Conservation (phyloP, 1,284 basidiomycete species). For the Exobasidium rhododendri region DNA sequence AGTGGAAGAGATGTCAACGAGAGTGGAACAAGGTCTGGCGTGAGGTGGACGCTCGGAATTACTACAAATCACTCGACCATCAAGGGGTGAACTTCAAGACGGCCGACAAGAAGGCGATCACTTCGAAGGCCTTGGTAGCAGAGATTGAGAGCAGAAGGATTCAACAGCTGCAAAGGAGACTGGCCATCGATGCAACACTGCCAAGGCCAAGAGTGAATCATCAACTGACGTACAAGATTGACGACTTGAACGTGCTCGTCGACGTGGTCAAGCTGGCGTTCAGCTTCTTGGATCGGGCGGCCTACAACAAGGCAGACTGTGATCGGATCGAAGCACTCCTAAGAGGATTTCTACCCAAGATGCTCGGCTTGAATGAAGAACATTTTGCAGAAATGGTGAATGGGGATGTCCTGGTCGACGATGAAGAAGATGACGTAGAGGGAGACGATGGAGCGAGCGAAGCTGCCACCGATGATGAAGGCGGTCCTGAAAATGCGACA, state of each 20-base stretch:
- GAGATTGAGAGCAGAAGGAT: conserved; percentile 80
- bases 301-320: conserved; percentile 74
- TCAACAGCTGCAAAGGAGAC: conserved; percentile 63
- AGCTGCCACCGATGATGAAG: conserved; percentile 61
- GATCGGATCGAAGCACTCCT: conserved; percentile 81
- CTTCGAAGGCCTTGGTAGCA: conserved; percentile 78
- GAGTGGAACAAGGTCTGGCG: conserved; percentile 98
- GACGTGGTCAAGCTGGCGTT: conserved; percentile 87
- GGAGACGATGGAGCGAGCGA: conserved; percentile 66
- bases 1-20: conserved; percentile 89
- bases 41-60: conserved; percentile 89
- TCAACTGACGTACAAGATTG: conserved; percentile 77
- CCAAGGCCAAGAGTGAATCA: conserved; percentile 44
- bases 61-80: conserved; percentile 89
- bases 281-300: conserved; percentile 77
- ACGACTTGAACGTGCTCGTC: conserved; percentile 75
- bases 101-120: conserved; percentile 94
- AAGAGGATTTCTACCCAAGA: conserved; percentile 74
- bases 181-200: conserved; percentile 41
- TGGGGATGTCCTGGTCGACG: conserved; percentile 24
- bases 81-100: conserved; percentile 91
- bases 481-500: conserved; percentile 51
- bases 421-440: conserved; percentile 31
- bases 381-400: conserved; percentile 55
- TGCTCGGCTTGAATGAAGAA: conserved; percentile 72